Base-by-base conservation (phyloP, 2,329 filamentous ascomycete genomes). In the Botrytis sinoallii region DNA sequence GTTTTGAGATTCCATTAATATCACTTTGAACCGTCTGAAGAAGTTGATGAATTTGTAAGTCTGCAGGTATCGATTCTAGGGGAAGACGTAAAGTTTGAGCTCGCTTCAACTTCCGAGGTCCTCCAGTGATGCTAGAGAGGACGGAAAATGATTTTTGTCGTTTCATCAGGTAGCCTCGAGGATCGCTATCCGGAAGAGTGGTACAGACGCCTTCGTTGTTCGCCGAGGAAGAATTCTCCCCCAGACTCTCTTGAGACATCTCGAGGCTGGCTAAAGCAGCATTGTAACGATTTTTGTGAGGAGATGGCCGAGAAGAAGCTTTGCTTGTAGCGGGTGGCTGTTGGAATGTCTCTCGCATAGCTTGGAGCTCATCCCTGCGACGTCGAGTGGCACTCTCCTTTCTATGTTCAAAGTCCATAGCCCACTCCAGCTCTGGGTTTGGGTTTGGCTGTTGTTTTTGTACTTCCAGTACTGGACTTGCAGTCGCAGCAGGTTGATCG, bases 361-460 rank as follows among this genome's bases (percentile, higher is more conserved):
- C 65, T 40, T 75, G 75, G 59, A 78, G 69, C 55, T 82, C 76
- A 42, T 80, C 74, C 6, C 79, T 77, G 38, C 76, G 78, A n/a
- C 74, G 75, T 40, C 76, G 79, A 57, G 75, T 81, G 25, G 78
- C 79, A 52, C 73, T 59, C 64, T 79, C 78, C 72, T 81, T 81
- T 32, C 80, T 77, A 32, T 77, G 72, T 61, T 82, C 81, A 64
- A 78, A 82, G 32, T 81, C 79, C 77, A 82, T 79, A 64, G 80
- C 76, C 78, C 77, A 80, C n/a, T 75, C 75, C 61, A 81, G 75
- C 59, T 81, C 78, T 16, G 71, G 29, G 48, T 77, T 75, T 73
- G 42, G 18, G 48, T 77, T 75, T 73, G 42, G 18, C 22, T 48
- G 40, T 25, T 68, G 48, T 72, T 40, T 20, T 40, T 68, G 48